Percentiles rank a stretch among this genome's conserved stretches.
Evolutionary conservation across 768 basidiomycete genomes (phyloP).

Genomic region (Chalciporus pseudorubinellus): DNA sequence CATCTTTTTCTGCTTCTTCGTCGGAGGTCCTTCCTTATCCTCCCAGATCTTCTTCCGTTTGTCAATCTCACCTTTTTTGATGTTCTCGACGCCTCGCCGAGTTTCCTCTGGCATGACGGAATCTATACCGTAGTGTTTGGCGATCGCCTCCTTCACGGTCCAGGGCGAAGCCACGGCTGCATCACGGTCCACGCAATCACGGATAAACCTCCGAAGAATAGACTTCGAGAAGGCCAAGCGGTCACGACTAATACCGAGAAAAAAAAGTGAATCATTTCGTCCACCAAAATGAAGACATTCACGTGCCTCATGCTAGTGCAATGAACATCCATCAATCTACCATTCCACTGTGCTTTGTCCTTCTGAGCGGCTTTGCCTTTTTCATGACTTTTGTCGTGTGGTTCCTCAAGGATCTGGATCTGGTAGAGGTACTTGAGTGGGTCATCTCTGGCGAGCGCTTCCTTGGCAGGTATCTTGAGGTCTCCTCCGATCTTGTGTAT

Average conservation of each 20-base stretch:
- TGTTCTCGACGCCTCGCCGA: constrained; percentile 69
- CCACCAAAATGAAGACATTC: constrained; percentile 1
- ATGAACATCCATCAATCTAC: constrained; percentile 81
- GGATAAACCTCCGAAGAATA: constrained; percentile 92
- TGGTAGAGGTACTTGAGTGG: constrained; percentile 84
- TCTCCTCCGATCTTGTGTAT: constrained; percentile 75
- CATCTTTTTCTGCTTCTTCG: constrained; percentile 80
- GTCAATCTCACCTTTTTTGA: constrained; percentile 86
- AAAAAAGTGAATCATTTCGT: constrained; percentile 1
- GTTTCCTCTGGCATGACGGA: constrained; percentile 85
- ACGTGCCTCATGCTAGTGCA: constrained; percentile 77
- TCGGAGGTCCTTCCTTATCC: constrained; percentile 79
- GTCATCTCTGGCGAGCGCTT: constrained; percentile 69
- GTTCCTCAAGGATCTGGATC: constrained; percentile 79
- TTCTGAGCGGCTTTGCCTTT: constrained; percentile 56
- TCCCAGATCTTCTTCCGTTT: constrained; percentile 92
- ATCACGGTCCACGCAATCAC: constrained; percentile 92
- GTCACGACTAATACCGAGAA: constrained; percentile 67
- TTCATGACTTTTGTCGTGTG: constrained; percentile 64
- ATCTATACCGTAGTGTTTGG: constrained; percentile 80
- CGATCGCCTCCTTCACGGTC: constrained; percentile 87
- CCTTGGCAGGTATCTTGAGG: constrained; percentile 70
- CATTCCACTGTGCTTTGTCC: constrained; percentile 63
- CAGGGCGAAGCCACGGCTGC: constrained; percentile 92
- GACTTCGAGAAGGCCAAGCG: constrained; percentile 95